A percentile compares a stretch with the other conserved stretches of the same genome.
Evolutionary conservation across 176 grass and related monocot genomes (phyloP).

Genomic region (Juncus effusus): DNA sequence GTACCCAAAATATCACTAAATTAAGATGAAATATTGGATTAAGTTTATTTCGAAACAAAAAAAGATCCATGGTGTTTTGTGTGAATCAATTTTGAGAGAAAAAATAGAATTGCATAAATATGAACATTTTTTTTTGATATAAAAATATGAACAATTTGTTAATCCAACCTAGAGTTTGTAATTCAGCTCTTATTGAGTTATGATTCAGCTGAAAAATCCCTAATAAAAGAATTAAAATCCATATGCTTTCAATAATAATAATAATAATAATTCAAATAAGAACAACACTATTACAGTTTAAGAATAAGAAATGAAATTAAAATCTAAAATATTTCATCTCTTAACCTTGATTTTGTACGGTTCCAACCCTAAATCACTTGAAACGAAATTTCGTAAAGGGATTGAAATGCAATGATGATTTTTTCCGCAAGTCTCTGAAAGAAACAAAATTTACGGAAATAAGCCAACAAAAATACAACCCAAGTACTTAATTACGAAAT

Average conservation of each 20-base stretch:
- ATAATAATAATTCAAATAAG: neutral
- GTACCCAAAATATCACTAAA: neutral
- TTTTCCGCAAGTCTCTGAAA: neutral
- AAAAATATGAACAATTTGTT: neutral
- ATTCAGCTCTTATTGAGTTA: neutral
- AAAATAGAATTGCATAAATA: neutral
- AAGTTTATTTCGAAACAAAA: too few species aligned
- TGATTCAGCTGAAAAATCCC: conserved; percentile 4
- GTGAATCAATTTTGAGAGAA: too few species aligned
- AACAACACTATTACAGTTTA: neutral
- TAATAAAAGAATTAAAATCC: conserved; percentile 11
- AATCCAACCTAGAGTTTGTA: conserved; percentile 3
- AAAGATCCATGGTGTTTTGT: too few species aligned
- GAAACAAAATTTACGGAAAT: conserved; percentile 10
- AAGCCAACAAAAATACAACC: neutral
- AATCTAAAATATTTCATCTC: neutral
- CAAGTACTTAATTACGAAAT: neutral
- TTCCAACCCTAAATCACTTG: neutral
- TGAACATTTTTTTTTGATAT: neutral
- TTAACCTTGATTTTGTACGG: neutral
- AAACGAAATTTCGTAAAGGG: too few species aligned
- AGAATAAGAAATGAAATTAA: neutral
- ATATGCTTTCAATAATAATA: neutral
- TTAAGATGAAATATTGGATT: neutral
- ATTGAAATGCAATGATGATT: too few species aligned